Evolutionary conservation across 371 early-diverging fungal species (phyloP).

Genomic region (Mucor indicus): DNA sequence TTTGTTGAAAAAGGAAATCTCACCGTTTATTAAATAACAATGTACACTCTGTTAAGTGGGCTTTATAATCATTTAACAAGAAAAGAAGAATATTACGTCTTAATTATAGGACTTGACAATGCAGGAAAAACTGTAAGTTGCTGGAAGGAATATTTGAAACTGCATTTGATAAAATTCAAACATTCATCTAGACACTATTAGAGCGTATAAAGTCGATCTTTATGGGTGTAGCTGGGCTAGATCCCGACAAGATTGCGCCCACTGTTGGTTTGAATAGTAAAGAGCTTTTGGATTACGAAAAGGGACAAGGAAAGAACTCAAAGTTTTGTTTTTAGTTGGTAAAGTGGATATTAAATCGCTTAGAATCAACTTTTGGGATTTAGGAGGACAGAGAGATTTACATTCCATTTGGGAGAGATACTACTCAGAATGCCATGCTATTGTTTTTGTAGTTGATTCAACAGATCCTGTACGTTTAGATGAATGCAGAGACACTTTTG

Average conservation of each 20-base stretch:
- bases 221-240: slow-evolving; percentile 51
- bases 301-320: neutral
- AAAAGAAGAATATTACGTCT: slow-evolving; percentile 89
- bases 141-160: neutral
- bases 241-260: slow-evolving; percentile 89
- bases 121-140: slow-evolving; percentile 89
- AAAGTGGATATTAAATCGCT: slow-evolving; percentile 68
- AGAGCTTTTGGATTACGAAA: neutral
- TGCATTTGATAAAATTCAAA: neutral
- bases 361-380: slow-evolving; percentile 89
- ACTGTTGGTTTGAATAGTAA: slow-evolving; percentile 94
- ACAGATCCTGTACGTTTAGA: slow-evolving; percentile 77
- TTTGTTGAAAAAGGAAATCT: no score
- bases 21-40: slow-evolving; percentile 35
- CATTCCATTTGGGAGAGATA: slow-evolving; percentile 92
- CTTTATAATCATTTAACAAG: slow-evolving; percentile 82
- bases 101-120: slow-evolving; percentile 94
- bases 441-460: slow-evolving; percentile 92
- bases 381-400: slow-evolving; percentile 91
- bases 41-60: slow-evolving; percentile 91
- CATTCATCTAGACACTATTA: slow-evolving; percentile 18
- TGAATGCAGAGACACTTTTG: slow-evolving; percentile 78
- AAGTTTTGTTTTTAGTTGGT: slow-evolving; percentile 57
- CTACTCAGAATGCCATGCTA: slow-evolving; percentile 91
- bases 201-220: slow-evolving; percentile 28